Evolutionary conservation across 2,329 filamentous ascomycete species (phyloP).

Genomic region (Diaporthe sp.): DNA sequence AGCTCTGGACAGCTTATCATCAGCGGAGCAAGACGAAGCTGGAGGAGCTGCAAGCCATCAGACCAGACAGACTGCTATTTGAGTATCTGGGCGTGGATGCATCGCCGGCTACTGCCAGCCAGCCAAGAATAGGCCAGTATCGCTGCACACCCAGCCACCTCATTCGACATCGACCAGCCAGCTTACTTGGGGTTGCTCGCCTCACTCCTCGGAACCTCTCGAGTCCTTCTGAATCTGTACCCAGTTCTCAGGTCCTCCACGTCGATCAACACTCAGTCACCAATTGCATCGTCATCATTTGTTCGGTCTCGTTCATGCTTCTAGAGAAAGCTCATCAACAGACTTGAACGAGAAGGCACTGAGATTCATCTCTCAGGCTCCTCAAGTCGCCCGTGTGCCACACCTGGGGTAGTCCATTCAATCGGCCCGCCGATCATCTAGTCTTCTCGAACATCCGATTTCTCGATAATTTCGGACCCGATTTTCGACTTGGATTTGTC

Average conservation of each 20-base stretch:
- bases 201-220: background rate
- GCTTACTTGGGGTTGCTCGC: conserved; percentile 13
- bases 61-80: background rate
- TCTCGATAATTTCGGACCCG: conserved; percentile 19
- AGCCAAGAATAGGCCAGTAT: background rate
- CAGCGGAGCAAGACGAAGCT: background rate
- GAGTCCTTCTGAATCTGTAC: background rate
- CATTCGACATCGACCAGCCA: conserved; percentile 37
- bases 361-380: background rate
- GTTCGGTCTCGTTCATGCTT: background rate
- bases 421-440: background rate
- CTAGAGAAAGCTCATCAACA: background rate
- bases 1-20: background rate
- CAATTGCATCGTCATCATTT: background rate
- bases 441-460: background rate
- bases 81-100: background rate
- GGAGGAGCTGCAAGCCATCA: background rate
- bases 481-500: background rate
- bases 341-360: background rate
- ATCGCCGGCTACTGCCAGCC: background rate
- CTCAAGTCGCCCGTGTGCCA: background rate
- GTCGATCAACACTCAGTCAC: background rate
- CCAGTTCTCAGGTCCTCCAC: background rate
- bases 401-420: background rate
- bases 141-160: conserved; percentile 39